phyloP scores from a whole-genome alignment of 2,329 filamentous ascomycete genomes.

The Pyrenochaeta sp. region DNA sequence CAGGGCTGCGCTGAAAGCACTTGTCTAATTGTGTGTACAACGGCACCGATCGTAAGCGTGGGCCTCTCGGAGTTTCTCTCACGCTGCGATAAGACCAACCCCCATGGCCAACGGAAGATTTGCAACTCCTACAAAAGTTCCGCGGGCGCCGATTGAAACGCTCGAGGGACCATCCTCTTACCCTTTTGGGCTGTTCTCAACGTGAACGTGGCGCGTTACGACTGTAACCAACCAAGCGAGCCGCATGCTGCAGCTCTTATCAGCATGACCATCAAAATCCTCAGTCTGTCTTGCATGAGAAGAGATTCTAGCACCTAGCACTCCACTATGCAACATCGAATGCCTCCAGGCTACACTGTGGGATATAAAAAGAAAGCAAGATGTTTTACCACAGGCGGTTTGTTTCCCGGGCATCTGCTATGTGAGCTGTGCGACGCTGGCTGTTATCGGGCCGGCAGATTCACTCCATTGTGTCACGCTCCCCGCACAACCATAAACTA shows the following conservation, averaged over 20 bases:
- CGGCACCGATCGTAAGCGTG: not conserved
- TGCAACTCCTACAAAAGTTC: not conserved
- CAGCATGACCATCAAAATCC: not conserved
- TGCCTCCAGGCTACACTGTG: not conserved
- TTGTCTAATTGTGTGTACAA: not conserved
- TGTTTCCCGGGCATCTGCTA: not conserved
- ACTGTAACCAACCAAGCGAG: constrained; percentile 1
- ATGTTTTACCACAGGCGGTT: not conserved
- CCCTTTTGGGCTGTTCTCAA: not conserved
- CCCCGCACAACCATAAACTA: constrained; percentile 3
- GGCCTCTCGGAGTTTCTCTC: not conserved
- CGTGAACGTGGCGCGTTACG: not conserved
- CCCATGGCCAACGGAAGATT: constrained; percentile 13
- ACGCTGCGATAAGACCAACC: not conserved
- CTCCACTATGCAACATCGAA: not conserved
- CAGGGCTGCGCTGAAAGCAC: too few relatives aligned
- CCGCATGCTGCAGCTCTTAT: constrained; percentile 3
- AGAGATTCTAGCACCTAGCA: not conserved
- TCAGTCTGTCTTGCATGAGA: not conserved
- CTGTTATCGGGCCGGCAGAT: not conserved
- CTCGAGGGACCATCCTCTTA: not conserved
- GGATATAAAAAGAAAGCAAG: not conserved
- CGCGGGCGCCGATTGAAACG: not conserved
- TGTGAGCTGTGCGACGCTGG: not conserved
- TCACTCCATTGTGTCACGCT: not conserved